These are phyloP conservation scores for Gossypium australe DNA, from an alignment of 345 rosid species.

Conservation along the genomic window DNA sequence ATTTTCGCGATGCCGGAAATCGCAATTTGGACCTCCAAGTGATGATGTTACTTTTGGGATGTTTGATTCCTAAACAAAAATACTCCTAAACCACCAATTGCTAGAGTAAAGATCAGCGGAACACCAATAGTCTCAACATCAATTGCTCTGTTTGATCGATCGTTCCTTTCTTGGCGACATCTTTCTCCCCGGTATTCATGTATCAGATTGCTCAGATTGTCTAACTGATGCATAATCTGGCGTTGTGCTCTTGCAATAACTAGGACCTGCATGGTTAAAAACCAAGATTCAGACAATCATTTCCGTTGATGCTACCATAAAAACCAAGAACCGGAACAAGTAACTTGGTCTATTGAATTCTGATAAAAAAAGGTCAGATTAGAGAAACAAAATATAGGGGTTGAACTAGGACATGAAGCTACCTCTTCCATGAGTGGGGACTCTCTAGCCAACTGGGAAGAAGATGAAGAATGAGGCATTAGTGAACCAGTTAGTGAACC, in stretches of 20 bases:
- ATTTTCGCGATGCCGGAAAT: neutral
- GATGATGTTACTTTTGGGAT: conserved; percentile 25
- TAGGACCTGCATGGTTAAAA: conserved; percentile 39
- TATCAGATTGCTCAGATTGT: conserved; percentile 65
- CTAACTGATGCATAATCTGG: conserved; percentile 82
- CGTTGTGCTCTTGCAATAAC: conserved; percentile 71
- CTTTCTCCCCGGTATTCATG: conserved; percentile 65
- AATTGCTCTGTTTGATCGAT: conserved; percentile 23
- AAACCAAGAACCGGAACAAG: neutral
- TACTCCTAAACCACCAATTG: conserved; percentile 56
- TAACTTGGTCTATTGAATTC: neutral
- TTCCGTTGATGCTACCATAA: neutral
- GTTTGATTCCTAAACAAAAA: conserved; percentile 35
- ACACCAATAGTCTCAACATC: conserved; percentile 30
- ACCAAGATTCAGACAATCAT: neutral
- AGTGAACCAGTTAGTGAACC: conserved; percentile 48
- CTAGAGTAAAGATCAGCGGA: conserved; percentile 59
- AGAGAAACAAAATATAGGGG: neutral
- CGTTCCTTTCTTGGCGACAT: conserved; percentile 48
- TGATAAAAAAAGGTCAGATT: neutral
- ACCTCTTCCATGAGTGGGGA: conserved; percentile 93
- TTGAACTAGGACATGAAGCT: conserved; percentile 8
- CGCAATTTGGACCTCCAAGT: neutral
- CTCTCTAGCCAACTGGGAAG: conserved; percentile 81
- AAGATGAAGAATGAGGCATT: conserved; percentile 66